These are phyloP conservation scores for Diplodia mutila DNA, from an alignment of 2,329 filamentous ascomycete genomes.

Conservation along the genomic window DNA sequence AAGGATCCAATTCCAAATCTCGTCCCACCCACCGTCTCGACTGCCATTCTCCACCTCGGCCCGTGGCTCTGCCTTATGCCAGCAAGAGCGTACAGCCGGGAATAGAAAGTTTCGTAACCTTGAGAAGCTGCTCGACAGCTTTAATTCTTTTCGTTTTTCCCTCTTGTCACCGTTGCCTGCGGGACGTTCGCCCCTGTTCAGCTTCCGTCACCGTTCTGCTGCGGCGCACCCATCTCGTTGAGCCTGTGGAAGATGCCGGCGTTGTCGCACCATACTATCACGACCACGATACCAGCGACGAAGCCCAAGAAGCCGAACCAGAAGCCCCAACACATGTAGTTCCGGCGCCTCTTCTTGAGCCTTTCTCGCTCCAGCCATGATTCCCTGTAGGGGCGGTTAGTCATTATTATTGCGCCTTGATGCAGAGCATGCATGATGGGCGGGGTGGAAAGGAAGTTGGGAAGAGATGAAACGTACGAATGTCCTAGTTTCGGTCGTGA, in stretches of 20 bases:
- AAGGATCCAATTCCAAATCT: neutral
- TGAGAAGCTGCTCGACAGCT: neutral
- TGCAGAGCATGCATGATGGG: no score
- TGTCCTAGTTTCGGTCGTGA: conserved; percentile 37
- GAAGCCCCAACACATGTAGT: conserved; percentile 54
- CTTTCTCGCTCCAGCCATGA: conserved; percentile 59
- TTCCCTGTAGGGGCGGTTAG: conserved; percentile 43
- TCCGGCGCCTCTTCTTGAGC: conserved; percentile 52
- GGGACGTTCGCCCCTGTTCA: neutral
- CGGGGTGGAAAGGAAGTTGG: no score
- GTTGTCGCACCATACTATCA: conserved; percentile 50
- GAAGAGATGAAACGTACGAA: conserved; percentile 40
- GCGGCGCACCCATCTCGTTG: conserved; percentile 1
- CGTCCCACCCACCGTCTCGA: neutral
- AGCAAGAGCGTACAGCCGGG: neutral
- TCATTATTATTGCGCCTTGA: neutral
- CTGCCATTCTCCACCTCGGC: neutral
- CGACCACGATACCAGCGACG: conserved; percentile 50
- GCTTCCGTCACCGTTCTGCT: neutral
- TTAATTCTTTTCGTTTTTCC: neutral
- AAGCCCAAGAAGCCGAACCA: conserved; percentile 52
- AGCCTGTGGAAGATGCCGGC: conserved; percentile 30
- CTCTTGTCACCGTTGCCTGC: no score
- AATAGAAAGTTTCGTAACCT: neutral
- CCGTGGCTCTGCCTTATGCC: neutral